Conservation (phyloP, 2,329 filamentous ascomycete species). For the Fusarium domesticum region DNA sequence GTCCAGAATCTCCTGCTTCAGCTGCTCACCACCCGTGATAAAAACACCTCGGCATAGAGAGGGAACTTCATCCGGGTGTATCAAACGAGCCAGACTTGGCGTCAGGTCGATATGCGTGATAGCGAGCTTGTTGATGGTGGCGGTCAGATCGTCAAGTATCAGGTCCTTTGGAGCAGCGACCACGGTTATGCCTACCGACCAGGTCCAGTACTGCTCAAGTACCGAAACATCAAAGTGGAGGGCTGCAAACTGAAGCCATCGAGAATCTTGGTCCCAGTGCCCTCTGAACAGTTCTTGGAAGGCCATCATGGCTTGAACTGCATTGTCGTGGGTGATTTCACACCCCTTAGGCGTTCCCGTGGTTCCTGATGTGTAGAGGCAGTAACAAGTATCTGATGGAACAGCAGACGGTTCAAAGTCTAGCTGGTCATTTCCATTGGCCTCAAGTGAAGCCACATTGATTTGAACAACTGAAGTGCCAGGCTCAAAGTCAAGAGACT, state of each 20-base stretch:
- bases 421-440: constrained; percentile 9
- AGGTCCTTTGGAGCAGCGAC: constrained; percentile 79
- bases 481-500: constrained; percentile 34
- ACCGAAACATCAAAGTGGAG: constrained; percentile 95
- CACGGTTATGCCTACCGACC: constrained; percentile 84
- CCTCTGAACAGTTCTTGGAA: constrained; percentile 75
- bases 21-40: constrained; percentile 85
- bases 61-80: constrained; percentile 78
- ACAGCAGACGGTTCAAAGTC: constrained; percentile 20
- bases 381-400: constrained; percentile 68
- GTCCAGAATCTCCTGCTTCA: constrained; percentile 87
- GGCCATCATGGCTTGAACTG: constrained; percentile 83
- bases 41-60: constrained; percentile 79
- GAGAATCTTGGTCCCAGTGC: constrained; percentile 70
- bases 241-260: constrained; percentile 90
- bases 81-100: constrained; percentile 75
- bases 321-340: constrained; percentile 83
- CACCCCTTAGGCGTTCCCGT: constrained; percentile 87
- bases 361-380: constrained; percentile 83
- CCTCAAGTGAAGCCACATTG: constrained; percentile 32
- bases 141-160: constrained; percentile 77
- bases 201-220: constrained; percentile 92
- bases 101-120: constrained; percentile 94
- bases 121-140: constrained; percentile 64
- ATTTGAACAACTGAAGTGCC: constrained; percentile 34